phyloP scores from a whole-genome alignment of 2,329 filamentous ascomycete genomes.

The Orbilia quercus region DNA sequence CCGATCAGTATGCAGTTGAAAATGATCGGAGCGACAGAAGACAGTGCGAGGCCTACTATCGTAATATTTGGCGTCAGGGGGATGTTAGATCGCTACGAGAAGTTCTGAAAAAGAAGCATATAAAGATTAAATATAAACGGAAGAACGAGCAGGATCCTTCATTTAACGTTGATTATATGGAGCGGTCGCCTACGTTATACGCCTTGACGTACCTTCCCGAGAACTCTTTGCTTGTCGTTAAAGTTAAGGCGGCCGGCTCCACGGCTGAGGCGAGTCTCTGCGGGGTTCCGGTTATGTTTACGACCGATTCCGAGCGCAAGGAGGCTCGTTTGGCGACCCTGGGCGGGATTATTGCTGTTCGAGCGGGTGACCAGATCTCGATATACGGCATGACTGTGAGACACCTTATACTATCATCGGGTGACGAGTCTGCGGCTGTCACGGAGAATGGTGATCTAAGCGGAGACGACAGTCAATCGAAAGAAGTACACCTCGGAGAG shows the following conservation, averaged over 20 bases:
- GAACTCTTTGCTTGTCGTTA: too few relatives aligned
- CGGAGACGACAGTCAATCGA: too few relatives aligned
- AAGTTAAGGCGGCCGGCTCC: too few relatives aligned
- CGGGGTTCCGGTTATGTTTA: background rate
- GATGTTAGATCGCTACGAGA: conserved; percentile 36
- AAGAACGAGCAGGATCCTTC: background rate
- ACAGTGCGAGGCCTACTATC: conserved; percentile 53
- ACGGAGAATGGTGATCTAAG: too few relatives aligned
- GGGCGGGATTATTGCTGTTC: conserved; percentile 18
- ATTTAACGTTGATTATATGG: conserved; percentile 11
- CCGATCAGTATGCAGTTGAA: conserved; percentile 55
- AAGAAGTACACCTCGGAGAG: too few relatives aligned
- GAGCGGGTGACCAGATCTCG: conserved; percentile 7
- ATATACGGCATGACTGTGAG: conserved; percentile 8
- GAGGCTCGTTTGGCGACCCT: conserved; percentile 28
- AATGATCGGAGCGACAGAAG: conserved; percentile 56
- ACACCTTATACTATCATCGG: conserved; percentile 33
- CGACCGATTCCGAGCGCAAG: background rate
- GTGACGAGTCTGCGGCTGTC: background rate
- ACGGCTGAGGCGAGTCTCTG: background rate
- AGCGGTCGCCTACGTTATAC: background rate
- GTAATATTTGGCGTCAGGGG: conserved; percentile 57
- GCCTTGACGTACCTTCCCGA: too few relatives aligned
- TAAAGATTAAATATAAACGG: conserved; percentile 51
- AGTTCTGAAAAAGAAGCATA: conserved; percentile 52